Conservation (phyloP, 257 asterid species). For the Nicotiana undulata region DNA sequence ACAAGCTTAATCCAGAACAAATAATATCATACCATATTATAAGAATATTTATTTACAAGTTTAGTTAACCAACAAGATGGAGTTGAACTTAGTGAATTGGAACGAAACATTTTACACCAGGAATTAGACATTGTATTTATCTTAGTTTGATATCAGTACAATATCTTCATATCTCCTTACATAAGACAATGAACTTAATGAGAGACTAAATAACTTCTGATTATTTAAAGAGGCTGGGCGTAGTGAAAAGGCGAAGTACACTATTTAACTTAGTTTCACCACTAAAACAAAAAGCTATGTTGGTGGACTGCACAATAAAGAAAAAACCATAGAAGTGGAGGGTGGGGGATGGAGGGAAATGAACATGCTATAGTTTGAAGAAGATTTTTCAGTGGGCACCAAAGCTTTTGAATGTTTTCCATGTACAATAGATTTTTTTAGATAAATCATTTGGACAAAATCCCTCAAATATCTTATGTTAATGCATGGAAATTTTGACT, state of each 20-base stretch:
- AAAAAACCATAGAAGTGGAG: not conserved
- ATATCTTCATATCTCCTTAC: not conserved
- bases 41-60: no score
- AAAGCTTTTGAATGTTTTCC: not conserved
- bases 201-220: no score
- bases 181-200: not conserved
- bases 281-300: not conserved
- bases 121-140: no score
- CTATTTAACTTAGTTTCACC: not conserved
- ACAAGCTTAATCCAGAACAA: no score
- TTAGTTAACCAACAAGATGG: no score
- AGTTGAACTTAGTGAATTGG: no score
- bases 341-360: not conserved
- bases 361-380: not conserved
- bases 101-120: no score
- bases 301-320: not conserved
- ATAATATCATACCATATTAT: no score
- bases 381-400: not conserved
- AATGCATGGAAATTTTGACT: not conserved
- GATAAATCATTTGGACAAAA: not conserved
- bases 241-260: not conserved
- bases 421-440: not conserved
- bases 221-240: not conserved
- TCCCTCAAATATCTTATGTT: not conserved
- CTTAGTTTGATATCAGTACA: not conserved